These are phyloP conservation scores for Pyrenula massariospora DNA, from an alignment of 495 filamentous ascomycete genomes.

Conservation along the genomic window DNA sequence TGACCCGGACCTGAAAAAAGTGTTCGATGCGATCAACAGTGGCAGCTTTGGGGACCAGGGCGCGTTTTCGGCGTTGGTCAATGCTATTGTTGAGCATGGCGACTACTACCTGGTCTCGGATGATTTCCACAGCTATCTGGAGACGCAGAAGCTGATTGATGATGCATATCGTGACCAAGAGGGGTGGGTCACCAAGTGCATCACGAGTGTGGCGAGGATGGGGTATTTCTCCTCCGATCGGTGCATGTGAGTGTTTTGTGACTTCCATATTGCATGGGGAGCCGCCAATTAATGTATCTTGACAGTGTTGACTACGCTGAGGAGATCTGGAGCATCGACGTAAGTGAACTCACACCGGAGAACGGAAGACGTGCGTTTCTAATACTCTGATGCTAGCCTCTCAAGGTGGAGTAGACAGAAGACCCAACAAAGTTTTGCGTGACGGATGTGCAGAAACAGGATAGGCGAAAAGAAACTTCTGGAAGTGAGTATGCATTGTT, in stretches of 20 bases:
- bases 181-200: constrained; percentile 81
- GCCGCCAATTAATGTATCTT: no score
- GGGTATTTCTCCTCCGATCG: constrained; percentile 94
- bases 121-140: constrained; percentile 87
- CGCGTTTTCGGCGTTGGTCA: constrained; percentile 68
- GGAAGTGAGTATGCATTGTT: no score
- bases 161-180: constrained; percentile 83
- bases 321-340: background rate
- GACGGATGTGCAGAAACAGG: no score
- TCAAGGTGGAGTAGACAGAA: constrained; percentile 2
- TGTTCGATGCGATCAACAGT: constrained; percentile 71
- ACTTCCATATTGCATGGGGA: no score
- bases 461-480: no score
- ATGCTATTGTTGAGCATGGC: constrained; percentile 78
- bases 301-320: background rate
- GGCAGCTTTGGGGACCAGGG: constrained; percentile 66
- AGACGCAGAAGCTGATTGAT: constrained; percentile 83
- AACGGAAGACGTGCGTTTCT: background rate
- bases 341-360: background rate
- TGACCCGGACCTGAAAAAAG: constrained; percentile 60
- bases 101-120: constrained; percentile 97
- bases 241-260: constrained; percentile 56
- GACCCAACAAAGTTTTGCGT: no score
- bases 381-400: background rate
- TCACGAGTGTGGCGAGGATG: constrained; percentile 81